Evolutionary conservation across 2,329 filamentous ascomycete genomes (phyloP), one percentile per base, ranked within the genome.

Genomic region (Aspergillus persii): DNA sequence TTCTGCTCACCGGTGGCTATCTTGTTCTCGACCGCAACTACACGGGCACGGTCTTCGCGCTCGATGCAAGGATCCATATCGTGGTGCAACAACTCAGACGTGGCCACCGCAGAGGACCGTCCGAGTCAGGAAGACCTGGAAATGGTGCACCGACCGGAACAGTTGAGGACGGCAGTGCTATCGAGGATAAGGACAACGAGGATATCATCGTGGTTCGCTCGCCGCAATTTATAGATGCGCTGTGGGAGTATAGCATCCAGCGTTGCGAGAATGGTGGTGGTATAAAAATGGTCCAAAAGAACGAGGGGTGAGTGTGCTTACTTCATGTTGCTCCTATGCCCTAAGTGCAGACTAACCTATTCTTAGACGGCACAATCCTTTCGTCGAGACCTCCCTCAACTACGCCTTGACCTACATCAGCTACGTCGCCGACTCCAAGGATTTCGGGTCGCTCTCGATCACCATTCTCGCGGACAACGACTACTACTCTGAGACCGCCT

Each of bases 401-500:
- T 98, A 96, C 79, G 90, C 86, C 57, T 84, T 98, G 68, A 95
- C 89, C 57, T 97, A 96, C 91, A 74, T 82, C 76, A 70, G 77
- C 74, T 72, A 78, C 76, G 65, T 79, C 65, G 65, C 78, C 74
- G 81, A 73, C 73, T 78, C 76, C 4, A 72, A 83, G 77, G 71
- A 86, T 53, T 74, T 95, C 70, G 83, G 83, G 12, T 86, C 92
- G 3, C 79, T 89, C 31, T 86, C 86, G 12, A 85, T 98, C 74
- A 92, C 90, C 61, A 94, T 99, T 73, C 85, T 98, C 39, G 94
- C 95, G 61, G 92, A 97, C 78, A 93, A 95, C 71, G 91, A 96
- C 79, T 99, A 99, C 83, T 99, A 98, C 81, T 97, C 95, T 4
- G 86, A 88, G 60, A 82, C 87, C 2, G 73, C 80, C 29, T 72